Evolutionary conservation across 2,329 filamentous ascomycete genomes (phyloP).

Genomic region (Colletotrichum lupini): DNA sequence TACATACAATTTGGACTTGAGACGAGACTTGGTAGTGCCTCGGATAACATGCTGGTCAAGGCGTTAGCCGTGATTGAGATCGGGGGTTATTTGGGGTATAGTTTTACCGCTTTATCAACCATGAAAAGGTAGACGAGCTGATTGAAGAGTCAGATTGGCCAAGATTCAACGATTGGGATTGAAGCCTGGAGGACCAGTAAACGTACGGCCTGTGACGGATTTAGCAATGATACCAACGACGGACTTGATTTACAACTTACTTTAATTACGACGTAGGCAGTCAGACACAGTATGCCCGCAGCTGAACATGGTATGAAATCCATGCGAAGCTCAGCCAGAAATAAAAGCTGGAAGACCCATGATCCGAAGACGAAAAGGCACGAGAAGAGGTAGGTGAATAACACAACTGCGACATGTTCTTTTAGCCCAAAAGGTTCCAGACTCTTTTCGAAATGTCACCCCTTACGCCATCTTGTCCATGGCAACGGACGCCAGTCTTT

Average conservation of each 20-base stretch:
- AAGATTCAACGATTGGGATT: too few species aligned
- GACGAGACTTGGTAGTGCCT: background rate
- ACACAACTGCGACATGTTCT: background rate
- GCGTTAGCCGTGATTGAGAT: background rate
- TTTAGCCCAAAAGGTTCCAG: background rate
- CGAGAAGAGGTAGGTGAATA: background rate
- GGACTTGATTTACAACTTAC: background rate
- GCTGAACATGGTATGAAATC: background rate
- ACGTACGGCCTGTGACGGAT: background rate
- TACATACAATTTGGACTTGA: conserved; percentile 12
- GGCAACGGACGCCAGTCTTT: conserved; percentile 2
- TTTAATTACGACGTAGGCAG: conserved; percentile 7
- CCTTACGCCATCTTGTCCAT: conserved; percentile 9
- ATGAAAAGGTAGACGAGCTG: conserved; percentile 18
- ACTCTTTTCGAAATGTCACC: background rate
- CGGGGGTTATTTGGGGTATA: background rate
- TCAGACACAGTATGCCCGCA: background rate
- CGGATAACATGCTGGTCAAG: conserved; percentile 13
- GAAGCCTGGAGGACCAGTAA: background rate
- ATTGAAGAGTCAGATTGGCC: background rate
- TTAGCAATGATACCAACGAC: background rate
- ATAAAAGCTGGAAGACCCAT: background rate
- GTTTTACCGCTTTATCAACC: conserved; percentile 17
- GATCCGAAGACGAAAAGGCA: conserved; percentile 8
- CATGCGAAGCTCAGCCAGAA: background rate